These are phyloP conservation scores for Mycothermus thermophilus DNA, from an alignment of 495 filamentous ascomycete genomes.

Conservation along the genomic window DNA sequence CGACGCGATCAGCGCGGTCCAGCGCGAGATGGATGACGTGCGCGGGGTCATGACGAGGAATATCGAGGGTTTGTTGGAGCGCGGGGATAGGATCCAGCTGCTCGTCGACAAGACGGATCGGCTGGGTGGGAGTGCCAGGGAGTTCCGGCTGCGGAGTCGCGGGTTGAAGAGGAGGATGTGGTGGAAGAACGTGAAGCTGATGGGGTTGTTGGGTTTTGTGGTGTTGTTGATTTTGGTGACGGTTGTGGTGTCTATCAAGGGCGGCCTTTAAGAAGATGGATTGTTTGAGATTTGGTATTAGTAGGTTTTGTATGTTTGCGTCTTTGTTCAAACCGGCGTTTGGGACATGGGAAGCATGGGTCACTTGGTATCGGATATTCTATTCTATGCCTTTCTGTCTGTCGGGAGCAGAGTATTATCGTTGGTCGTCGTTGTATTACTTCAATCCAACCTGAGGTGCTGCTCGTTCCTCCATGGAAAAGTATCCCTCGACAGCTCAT, in stretches of 20 bases:
- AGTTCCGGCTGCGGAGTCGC: constrained; percentile 75
- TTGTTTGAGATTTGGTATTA: too few relatives aligned
- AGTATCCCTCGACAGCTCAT: too few relatives aligned
- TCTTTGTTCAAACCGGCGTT: too few relatives aligned
- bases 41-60: constrained; percentile 97
- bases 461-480: too few relatives aligned
- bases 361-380: too few relatives aligned
- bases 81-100: constrained; percentile 88
- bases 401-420: too few relatives aligned
- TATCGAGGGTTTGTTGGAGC: constrained; percentile 88
- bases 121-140: constrained; percentile 68
- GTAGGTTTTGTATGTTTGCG: too few relatives aligned
- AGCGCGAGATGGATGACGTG: constrained; percentile 83
- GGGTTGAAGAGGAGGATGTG: constrained; percentile 88
- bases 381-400: too few relatives aligned
- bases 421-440: too few relatives aligned
- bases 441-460: too few relatives aligned
- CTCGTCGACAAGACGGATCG: constrained; percentile 96
- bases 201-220: constrained; percentile 73
- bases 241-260: constrained; percentile 31
- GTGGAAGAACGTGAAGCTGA: constrained; percentile 98
- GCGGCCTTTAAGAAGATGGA: constrained; percentile 12
- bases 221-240: constrained; percentile 60
- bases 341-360: not conserved
- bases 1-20: constrained; percentile 73